phyloP scores from a whole-genome alignment of 2,329 filamentous ascomycete species.

The Diaporthe vaccinii region DNA sequence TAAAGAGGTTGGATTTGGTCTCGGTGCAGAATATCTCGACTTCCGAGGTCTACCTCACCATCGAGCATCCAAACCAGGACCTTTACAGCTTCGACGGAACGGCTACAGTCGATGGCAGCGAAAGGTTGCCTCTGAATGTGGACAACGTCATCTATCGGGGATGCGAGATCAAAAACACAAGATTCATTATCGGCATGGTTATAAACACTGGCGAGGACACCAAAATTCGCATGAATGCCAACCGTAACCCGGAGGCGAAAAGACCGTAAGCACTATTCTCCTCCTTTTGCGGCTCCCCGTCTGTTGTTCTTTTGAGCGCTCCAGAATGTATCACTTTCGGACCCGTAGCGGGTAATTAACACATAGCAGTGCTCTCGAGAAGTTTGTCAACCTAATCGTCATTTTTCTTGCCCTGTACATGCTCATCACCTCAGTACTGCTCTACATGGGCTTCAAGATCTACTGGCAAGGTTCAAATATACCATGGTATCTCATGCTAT shows the following conservation, averaged over 20 bases:
- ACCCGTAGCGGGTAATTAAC: no score
- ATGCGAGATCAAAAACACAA: slow-evolving; percentile 86
- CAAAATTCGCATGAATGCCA: slow-evolving; percentile 89
- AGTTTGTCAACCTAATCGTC: slow-evolving; percentile 81
- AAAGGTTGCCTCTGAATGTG: slow-evolving; percentile 79
- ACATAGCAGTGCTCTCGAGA: slow-evolving; percentile 67
- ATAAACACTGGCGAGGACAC: slow-evolving; percentile 90
- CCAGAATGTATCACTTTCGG: no score
- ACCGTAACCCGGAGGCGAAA: slow-evolving; percentile 84
- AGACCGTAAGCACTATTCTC: slow-evolving; percentile 60
- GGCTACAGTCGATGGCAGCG: slow-evolving; percentile 70
- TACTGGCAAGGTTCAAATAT: slow-evolving; percentile 81
- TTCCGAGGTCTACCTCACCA: slow-evolving; percentile 73
- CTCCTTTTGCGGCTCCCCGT: no score
- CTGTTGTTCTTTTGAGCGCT: no score
- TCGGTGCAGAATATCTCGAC: slow-evolving; percentile 66
- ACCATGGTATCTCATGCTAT: slow-evolving; percentile 81
- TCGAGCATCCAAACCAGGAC: slow-evolving; percentile 85
- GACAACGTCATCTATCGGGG: slow-evolving; percentile 89
- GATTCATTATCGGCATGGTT: slow-evolving; percentile 79
- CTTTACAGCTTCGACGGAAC: slow-evolving; percentile 83
- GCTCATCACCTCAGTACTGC: slow-evolving; percentile 76
- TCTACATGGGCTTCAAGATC: slow-evolving; percentile 85
- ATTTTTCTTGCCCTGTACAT: slow-evolving; percentile 85
- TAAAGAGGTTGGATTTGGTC: slow-evolving; percentile 64